Evolutionary conservation across 306 rosid species (phyloP).

Genomic region (Glycine tomentella): DNA sequence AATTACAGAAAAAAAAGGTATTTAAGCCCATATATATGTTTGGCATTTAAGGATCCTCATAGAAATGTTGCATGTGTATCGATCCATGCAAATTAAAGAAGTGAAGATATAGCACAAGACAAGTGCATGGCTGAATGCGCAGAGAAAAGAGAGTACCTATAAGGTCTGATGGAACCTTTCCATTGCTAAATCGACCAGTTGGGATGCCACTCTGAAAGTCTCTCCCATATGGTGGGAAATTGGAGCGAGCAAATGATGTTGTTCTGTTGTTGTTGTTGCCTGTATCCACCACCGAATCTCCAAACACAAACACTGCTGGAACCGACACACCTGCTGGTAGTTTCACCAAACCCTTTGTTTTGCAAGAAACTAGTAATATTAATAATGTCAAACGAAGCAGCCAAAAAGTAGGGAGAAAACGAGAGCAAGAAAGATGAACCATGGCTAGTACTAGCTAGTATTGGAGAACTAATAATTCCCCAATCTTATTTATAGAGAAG

Average conservation of each 20-base stretch:
- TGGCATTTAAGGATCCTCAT: too few species aligned
- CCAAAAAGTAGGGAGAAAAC: neutral
- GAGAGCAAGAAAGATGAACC: neutral
- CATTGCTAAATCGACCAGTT: constrained; percentile 55
- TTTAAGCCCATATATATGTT: too few species aligned
- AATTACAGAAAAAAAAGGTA: too few species aligned
- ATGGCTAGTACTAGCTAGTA: neutral
- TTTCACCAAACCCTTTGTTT: constrained; percentile 34
- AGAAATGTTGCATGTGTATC: too few species aligned
- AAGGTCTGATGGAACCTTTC: constrained; percentile 59
- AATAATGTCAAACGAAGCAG: neutral
- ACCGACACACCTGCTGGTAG: constrained; percentile 57
- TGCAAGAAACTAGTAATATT: constrained; percentile 27
- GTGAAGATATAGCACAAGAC: too few species aligned
- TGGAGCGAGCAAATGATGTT: constrained; percentile 40
- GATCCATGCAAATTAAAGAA: too few species aligned
- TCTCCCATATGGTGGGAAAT: constrained; percentile 53
- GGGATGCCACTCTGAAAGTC: constrained; percentile 52
- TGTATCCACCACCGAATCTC: constrained; percentile 82
- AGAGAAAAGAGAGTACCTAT: constrained; percentile 31
- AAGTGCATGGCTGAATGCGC: too few species aligned
- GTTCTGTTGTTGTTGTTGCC: constrained; percentile 75
- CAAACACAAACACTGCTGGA: constrained; percentile 73
- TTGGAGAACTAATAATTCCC: neutral
- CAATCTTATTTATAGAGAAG: neutral